Base-by-base conservation (phyloP, 164 flowering plant species). In the Nelumbo lutea region DNA sequence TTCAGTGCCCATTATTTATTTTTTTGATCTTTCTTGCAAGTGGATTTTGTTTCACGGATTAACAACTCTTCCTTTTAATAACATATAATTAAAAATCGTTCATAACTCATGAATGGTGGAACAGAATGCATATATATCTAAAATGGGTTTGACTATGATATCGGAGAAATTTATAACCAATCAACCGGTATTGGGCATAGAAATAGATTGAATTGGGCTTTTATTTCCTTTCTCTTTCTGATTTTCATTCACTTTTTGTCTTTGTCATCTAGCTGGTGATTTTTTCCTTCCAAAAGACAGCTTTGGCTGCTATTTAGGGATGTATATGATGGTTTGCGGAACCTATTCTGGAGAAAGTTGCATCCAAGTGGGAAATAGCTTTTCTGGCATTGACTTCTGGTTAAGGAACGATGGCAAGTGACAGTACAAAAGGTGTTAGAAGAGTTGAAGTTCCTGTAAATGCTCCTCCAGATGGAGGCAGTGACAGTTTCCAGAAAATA, bases 381-480 rank as follows among this genome's bases (percentile, higher is more conserved):
- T 79, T 76, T 74, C 83, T 82, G 62, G 68, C 13, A 73, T 79
- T 75, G 55, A 73, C 67, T 78, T 15, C 73, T 67, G 55, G 40
- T 67, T 77, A 51, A 75, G 58, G 53, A 84, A 66, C 66, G 50
- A 91, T 89, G 95, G 83, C 79, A 79, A 76, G 86, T 85, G 86
- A 87, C 45, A 78, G 69, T 68, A 68, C 68, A 59, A 71, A 62
- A 14, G 64, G 51, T 41, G 59, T 27, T 6, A 76, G 68, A 46
- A 70, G 71, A 70, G 67, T 73, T 61, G 77, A 79, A 47, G 55
- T 52, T 64, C 47, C 48, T 42, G 58, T 40, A 38, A 57, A 68
- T 69, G 60, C 78, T 64, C 74, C 79, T 42, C n/a, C 43, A 47
- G 73, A 73, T 9, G 85, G 84, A 65, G 61, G 65, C 64, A 75